Evolutionary conservation across 1,284 basidiomycete genomes (phyloP), one percentile per base, ranked within the genome.

Genomic region (Baeospora myosura): DNA sequence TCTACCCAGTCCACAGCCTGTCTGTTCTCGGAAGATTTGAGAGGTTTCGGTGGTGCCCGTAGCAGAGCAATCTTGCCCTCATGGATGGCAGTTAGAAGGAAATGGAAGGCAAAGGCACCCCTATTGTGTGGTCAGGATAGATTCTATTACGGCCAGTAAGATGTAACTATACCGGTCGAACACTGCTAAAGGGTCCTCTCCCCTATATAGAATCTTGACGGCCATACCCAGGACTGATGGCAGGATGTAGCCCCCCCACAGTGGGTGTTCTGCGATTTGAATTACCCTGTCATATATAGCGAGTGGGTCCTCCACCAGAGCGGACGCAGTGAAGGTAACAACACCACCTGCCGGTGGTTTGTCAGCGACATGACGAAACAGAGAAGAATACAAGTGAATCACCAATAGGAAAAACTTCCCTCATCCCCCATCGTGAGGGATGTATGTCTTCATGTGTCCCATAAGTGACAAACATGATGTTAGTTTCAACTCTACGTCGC

Each of bases 341-440:
- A 86, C 56, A 3, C 83, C 83, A 38, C 83, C 84, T 87, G 36
- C 7, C 43, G 40, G 12, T 40, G 32, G 22, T 40, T n/a, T n/a
- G n/a, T n/a, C n/a, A n/a, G n/a, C 14, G 26, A 25, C 10, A 26
- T 10, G 38, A 20, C 23, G 11, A 40, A 18, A 21, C 41, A 23
- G 26, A 22, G 12, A 22, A 38, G 21, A 32, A 24, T 16, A 22
- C n/a, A 37, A 8, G 8, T 8, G 38, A 52, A 60, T 41, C 51
- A 84, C 83, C 83, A 47, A 74, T 54, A 21, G 80, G 76, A 54
- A 72, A 85, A 11, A 87, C 71, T 50, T 79, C 76, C 22, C 66
- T 65, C 7, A 84, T 49, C 5, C 72, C 72, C 81, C 81, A 85
- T 22, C 64, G 58, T 4, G 63, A 55, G 6, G 64, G 65, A 5